A percentile compares a stretch with the other conserved stretches of the same genome.
Evolutionary conservation across 2,329 filamentous ascomycete genomes (phyloP).

Genomic region (Colletotrichum melonis): DNA sequence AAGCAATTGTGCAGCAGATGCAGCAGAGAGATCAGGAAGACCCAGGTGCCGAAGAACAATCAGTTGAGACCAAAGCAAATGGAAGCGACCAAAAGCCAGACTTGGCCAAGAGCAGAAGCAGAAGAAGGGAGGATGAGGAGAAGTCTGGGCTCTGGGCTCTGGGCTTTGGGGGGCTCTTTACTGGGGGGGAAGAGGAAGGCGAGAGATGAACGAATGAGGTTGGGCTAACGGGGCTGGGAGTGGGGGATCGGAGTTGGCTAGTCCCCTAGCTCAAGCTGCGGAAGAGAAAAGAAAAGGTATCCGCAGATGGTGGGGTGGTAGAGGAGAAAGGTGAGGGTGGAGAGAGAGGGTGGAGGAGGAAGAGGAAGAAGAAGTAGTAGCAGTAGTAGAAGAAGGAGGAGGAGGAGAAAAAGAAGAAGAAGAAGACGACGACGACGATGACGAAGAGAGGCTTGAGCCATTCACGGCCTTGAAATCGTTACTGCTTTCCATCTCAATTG

Average conservation of each 20-base stretch:
- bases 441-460: not conserved
- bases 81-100: not conserved
- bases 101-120: conserved; percentile 1
- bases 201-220: not conserved
- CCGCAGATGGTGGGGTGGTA: not conserved
- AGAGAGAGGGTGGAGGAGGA: not conserved
- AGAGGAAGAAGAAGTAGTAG: not conserved
- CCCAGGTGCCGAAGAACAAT: not conserved
- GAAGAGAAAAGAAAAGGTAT: not conserved
- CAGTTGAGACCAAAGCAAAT: conserved; percentile 1
- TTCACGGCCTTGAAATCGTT: not conserved
- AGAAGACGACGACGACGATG: not conserved
- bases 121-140: not conserved
- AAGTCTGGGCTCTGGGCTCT: too few species aligned
- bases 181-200: too few species aligned
- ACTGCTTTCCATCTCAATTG: not conserved
- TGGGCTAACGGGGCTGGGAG: not conserved
- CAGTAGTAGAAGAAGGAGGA: not conserved
- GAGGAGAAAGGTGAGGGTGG: not conserved
- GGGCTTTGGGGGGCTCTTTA: too few species aligned
- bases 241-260: not conserved
- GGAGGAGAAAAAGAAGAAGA: not conserved
- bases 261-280: not conserved
- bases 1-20: conserved; percentile 4
- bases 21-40: not conserved